Base-by-base conservation (phyloP, 139 green algal species). In the Haematococcus sp. region DNA sequence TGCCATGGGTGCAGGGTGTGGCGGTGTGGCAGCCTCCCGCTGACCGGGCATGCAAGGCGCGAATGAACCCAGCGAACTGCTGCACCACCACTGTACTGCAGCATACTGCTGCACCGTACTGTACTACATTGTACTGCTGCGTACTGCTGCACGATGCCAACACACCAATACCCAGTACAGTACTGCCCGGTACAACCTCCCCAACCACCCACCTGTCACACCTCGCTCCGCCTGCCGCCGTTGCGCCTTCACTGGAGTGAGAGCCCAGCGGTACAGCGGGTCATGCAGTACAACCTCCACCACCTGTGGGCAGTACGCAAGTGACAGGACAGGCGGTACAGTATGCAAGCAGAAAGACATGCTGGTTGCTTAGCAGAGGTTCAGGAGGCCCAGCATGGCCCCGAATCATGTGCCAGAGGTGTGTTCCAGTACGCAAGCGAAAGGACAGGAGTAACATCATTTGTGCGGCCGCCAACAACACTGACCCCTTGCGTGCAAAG, bases 221-320 rank as follows among this genome's bases (percentile, higher is more conserved):
- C 46, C 55, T 43, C 25, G 30, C 23, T 51, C 72, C 31, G 81
- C 78, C 58, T 79, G 73, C 79, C 91, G 88, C n/a, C 84, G 75
- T 44, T 84, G 78, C 20, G 86, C 88, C 55, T 82, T 77, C 15
- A 82, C 70, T 52, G 86, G 79, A 1, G 84, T 89, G 25, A 88
- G 56, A 4, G 76, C 83, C 91, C 94, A 98, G 66, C 84, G 88
- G 84, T 95, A 96, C 40, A 98, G 88, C 0, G 94, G 94, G 79
- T 98, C 93, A 74, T 98, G 91, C 4, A 98, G 88, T 74, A 98
- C 93, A 23, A 97, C 89, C 77, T 86, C 65, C 30, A 86, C 33
- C 31, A 88, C 71, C 71, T 76, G 67, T 3, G 49, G 25, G 32
- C 15, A n/a, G 11, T 28, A 13, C 17, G 34, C 22, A 63, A 23